Evolutionary conservation across 2,329 filamentous ascomycete species (phyloP).

Genomic region (Fusarium nelsonii): DNA sequence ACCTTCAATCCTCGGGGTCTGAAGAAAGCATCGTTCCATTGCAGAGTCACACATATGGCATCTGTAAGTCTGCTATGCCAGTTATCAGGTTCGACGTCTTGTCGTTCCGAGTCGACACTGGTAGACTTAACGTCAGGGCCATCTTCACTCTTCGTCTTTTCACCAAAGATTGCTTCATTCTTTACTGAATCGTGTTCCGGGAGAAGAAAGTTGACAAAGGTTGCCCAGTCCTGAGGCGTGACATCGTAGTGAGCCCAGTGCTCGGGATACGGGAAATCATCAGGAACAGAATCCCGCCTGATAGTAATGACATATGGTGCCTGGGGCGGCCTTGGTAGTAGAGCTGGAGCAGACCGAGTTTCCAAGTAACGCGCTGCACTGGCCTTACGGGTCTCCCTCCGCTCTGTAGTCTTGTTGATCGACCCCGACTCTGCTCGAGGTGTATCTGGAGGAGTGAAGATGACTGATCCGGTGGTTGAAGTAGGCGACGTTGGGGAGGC

Average conservation of each 20-base stretch:
- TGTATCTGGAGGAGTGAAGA: slow-evolving; percentile 66
- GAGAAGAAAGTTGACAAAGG: slow-evolving; percentile 68
- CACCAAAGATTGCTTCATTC: slow-evolving; percentile 63
- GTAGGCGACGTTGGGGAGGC: slow-evolving; percentile 57
- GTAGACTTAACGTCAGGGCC: slow-evolving; percentile 46
- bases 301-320: slow-evolving; percentile 54
- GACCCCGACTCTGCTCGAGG: slow-evolving; percentile 52
- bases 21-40: slow-evolving; percentile 72
- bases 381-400: slow-evolving; percentile 36
- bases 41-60: slow-evolving; percentile 58
- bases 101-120: slow-evolving; percentile 6
- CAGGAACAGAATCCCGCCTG: slow-evolving; percentile 52
- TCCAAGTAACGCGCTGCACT: slow-evolving; percentile 59
- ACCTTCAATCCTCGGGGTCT: slow-evolving; percentile 62
- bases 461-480: slow-evolving; percentile 58
- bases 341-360: slow-evolving; percentile 55
- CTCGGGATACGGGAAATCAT: slow-evolving; percentile 59
- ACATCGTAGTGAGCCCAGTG: slow-evolving; percentile 60
- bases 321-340: slow-evolving; percentile 39
- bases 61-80: slow-evolving; percentile 46
- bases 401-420: slow-evolving; percentile 19
- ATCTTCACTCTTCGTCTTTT: slow-evolving; percentile 61
- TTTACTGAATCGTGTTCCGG: slow-evolving; percentile 59
- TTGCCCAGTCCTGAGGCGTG: slow-evolving; percentile 67
- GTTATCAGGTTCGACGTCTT: slow-evolving; percentile 35